Base-by-base conservation (phyloP, 2,329 filamentous ascomycete species). In the Fusarium sp. region DNA sequence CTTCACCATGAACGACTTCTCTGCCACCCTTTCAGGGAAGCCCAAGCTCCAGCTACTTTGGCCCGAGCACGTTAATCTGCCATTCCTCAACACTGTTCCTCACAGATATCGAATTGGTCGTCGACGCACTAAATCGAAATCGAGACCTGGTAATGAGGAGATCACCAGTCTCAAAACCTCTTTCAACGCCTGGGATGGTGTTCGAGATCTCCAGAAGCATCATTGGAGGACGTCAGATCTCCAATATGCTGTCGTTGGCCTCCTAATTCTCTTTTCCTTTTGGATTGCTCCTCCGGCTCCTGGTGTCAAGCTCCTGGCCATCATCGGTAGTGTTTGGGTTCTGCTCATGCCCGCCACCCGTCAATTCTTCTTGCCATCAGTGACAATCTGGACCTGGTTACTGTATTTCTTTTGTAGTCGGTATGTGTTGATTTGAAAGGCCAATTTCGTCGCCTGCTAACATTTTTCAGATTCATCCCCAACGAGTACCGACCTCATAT, bases 391-490 rank as follows among this genome's bases (percentile, higher is more conserved):
- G 82, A 92, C 91, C 31, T 98, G 95, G 90, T 87, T 98, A 45
- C 86, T 98, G 55, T 94, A 97, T 82, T 98, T 98, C 85, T 98
- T 96, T 83, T 92, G 92, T 73, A 96, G 93, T 87, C 93, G 96
- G 94, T 97, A 90, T 86, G 94, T 52, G 24, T 36, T 41, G 17
- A 4, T 28, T 22, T 44, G 6, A 42, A n/a, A 22, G 42, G 2
- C 68, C 9, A 47, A 60, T 10, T 5, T 17, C 22, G 15, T 22
- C 51, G 59, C 38, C 35, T 41, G 63, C 56, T 55, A 26, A 45
- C 39, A 17, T 12, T 52, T 17, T 66, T 17, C 79, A 97, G 95
- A 80, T 98, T 97, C 84, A 95, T 98, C 77, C 93, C 94, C 42
- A 90, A 91, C 76, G 93, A 96, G 80, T 96, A 95, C 85, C 91